A percentile compares a stretch with the other conserved stretches of the same genome.
Evolutionary conservation across 176 grass and related monocot species (phyloP).

Genomic region (Phoenix dactylifera): DNA sequence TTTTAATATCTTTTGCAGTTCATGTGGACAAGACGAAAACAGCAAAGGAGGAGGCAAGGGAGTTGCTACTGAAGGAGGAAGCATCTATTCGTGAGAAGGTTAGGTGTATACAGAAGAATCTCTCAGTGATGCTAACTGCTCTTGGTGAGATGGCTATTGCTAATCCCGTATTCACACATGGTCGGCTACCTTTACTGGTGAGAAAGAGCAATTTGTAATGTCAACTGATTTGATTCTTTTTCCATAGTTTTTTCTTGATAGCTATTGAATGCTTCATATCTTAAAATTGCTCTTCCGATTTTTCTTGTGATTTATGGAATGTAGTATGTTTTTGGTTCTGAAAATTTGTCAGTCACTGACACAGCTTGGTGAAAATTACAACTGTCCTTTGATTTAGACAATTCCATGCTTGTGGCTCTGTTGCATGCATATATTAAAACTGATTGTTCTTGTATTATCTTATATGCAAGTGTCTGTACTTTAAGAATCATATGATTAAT

Average conservation of each 20-base stretch:
- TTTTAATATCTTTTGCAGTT: conserved; percentile 22
- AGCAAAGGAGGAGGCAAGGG: conserved; percentile 94
- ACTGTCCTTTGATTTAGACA: too few species aligned
- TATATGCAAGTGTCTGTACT: too few species aligned
- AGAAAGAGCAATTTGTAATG: conserved; percentile 20
- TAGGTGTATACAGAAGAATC: conserved; percentile 67
- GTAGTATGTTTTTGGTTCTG: too few species aligned
- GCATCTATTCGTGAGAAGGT: conserved; percentile 62
- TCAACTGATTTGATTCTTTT: conserved; percentile 8
- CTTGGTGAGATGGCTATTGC: conserved; percentile 90
- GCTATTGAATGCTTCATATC: too few species aligned
- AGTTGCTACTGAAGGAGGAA: conserved; percentile 78
- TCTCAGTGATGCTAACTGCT: conserved; percentile 61
- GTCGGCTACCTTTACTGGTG: conserved; percentile 78
- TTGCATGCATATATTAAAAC: too few species aligned
- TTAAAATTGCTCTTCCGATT: too few species aligned
- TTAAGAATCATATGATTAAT: too few species aligned
- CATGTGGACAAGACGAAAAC: conserved; percentile 71
- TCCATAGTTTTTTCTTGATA: background rate
- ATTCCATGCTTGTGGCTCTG: too few species aligned
- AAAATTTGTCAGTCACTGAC: too few species aligned
- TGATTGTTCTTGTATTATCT: too few species aligned
- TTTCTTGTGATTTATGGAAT: too few species aligned
- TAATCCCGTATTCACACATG: conserved; percentile 89
- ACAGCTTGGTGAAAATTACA: too few species aligned